Percentiles rank a stretch among this genome's conserved stretches.
Conservation (phyloP, 2,329 filamentous ascomycete genomes). For the Cryphonectria nitschkei region DNA sequence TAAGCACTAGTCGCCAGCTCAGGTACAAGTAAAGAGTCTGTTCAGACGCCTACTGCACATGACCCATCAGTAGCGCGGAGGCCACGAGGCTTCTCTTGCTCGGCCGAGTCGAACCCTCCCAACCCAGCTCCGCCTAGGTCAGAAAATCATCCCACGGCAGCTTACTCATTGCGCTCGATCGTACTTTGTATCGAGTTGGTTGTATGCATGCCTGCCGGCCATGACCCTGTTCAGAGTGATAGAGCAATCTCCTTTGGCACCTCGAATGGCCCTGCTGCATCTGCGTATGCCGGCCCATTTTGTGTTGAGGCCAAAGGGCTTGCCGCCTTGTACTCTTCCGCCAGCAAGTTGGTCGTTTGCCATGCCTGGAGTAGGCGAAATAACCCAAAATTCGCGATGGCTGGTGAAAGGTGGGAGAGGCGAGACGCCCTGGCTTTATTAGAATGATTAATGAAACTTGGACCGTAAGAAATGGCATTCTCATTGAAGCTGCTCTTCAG, state of each 20-base stretch:
- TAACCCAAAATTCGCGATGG: not conserved
- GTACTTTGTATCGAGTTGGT: conserved; percentile 1
- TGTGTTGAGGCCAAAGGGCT: not conserved
- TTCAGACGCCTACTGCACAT: not conserved
- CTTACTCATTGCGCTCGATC: not conserved
- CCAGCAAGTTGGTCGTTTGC: not conserved
- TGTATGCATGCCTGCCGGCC: not conserved
- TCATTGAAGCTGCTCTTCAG: conserved; percentile 43
- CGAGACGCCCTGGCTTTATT: not conserved
- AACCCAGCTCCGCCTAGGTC: too few species aligned
- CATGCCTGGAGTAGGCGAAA: not conserved
- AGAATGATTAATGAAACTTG: conserved; percentile 24
- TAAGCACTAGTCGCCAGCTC: not conserved
- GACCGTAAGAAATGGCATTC: conserved; percentile 34
- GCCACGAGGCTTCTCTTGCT: not conserved
- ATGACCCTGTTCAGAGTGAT: not conserved
- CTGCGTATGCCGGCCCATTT: not conserved
- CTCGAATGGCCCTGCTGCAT: not conserved
- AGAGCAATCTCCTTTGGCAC: not conserved
- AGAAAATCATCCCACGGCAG: too few species aligned
- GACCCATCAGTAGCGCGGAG: not conserved
- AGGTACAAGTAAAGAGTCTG: not conserved
- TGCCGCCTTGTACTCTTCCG: not conserved
- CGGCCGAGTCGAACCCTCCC: not conserved
- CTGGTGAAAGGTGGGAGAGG: conserved; percentile 21